phyloP scores from a whole-genome alignment of 2,329 filamentous ascomycete genomes.

The Stemphylium lycopersici region DNA sequence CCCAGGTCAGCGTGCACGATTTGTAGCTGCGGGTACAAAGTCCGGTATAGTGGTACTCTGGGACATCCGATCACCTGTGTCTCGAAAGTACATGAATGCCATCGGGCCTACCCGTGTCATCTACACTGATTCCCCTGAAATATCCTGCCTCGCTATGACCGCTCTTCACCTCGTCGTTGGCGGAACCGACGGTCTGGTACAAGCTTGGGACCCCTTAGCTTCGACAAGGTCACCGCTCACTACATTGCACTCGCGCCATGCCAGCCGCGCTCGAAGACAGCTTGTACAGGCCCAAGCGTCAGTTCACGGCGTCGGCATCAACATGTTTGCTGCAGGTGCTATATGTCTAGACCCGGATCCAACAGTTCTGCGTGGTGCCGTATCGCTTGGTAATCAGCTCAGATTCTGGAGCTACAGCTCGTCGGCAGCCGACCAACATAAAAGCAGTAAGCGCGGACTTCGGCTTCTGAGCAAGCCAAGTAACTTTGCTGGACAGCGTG shows the following conservation, averaged over 20 bases:
- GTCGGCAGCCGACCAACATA: constrained; percentile 72
- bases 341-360: constrained; percentile 88
- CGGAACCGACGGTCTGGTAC: constrained; percentile 91
- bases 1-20: constrained; percentile 81
- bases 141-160: constrained; percentile 81
- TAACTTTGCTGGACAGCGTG: constrained; percentile 64
- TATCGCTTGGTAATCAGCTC: constrained; percentile 84
- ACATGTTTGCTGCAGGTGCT: constrained; percentile 80
- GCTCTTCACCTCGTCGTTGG: constrained; percentile 90
- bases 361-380: constrained; percentile 81
- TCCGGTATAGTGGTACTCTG: constrained; percentile 79
- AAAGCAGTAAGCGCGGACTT: constrained; percentile 77
- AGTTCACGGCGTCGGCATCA: constrained; percentile 70
- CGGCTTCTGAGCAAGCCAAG: constrained; percentile 71
- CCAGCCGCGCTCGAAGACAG: constrained; percentile 80
- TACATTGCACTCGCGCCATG: constrained; percentile 85
- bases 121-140: constrained; percentile 86
- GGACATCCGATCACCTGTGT: constrained; percentile 75
- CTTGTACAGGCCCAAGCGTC: constrained; percentile 70
- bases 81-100: constrained; percentile 62
- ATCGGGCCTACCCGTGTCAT: constrained; percentile 79
- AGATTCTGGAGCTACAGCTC: constrained; percentile 96
- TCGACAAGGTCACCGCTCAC: constrained; percentile 79
- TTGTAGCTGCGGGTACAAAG: constrained; percentile 81
- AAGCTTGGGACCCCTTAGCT: constrained; percentile 94